Evolutionary conservation across 1,284 basidiomycete genomes (phyloP), one percentile per base, ranked within the genome.

Genomic region (Trichosporon faecale): DNA sequence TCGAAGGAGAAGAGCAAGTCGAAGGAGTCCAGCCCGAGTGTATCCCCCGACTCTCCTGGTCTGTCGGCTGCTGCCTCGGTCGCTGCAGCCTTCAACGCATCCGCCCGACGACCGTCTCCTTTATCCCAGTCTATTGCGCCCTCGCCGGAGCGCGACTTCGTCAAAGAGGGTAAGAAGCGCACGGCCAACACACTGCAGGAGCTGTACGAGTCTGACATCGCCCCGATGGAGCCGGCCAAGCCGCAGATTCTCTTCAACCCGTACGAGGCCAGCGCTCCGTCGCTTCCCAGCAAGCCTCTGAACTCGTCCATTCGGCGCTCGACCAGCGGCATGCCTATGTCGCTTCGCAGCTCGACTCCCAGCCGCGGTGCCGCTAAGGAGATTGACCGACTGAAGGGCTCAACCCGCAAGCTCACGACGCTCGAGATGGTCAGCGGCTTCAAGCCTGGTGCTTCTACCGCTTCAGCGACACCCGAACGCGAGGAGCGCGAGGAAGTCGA

Each of bases 291-390:
- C 18, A 61, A 61, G 57, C 55, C 29, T 11, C 12, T 55, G 8
- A 55, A 35, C n/a, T 72, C 65, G 3, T 46, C 65, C 12, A 31
- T 49, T n/a, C 21, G 55, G 27, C 40, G 35, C 40, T 25, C 68
- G 57, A 44, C 37, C 11, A 52, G 52, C 33, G 52, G 57, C 35
- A 65, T 55, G 55, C 52, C 49, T 14, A 23, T 49, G 21, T 69
- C 68, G 5, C 31, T 66, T 6, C 72, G 72, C 21, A 67, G 68
- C 12, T 72, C 73, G 57, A 77, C 76, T 2, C 77, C 79, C 0
- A 73, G 70, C 6, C 72, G 81, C 35, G 81, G 81, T n/a, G 81
- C 81, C 0, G 81, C 81, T 0, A 79, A 76, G 37, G 77, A 77
- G 70, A 72, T 82, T 31, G 81, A 77, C 46, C 44, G 49, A 6